phyloP scores from a whole-genome alignment of 2,329 filamentous ascomycete species.

The Shiraia sp. region DNA sequence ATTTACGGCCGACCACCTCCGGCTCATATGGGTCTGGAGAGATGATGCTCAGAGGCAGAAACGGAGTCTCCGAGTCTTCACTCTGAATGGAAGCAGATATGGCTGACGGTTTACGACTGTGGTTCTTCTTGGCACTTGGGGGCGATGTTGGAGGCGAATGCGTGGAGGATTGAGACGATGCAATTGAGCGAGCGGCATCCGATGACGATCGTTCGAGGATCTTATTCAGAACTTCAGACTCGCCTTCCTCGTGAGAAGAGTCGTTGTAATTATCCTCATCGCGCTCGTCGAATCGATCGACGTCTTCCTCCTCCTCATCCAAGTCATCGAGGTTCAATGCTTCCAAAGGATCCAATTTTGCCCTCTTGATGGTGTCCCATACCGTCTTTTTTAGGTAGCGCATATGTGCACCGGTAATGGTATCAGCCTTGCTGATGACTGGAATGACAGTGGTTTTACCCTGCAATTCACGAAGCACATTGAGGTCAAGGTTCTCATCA shows the following conservation, averaged over 20 bases:
- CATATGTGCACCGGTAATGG: constrained; percentile 95
- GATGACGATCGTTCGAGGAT: constrained; percentile 44
- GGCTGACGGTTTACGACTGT: constrained; percentile 47
- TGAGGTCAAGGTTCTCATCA: constrained; percentile 87
- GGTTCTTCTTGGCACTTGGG: constrained; percentile 36
- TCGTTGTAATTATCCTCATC: constrained; percentile 54
- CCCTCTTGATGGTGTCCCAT: constrained; percentile 82
- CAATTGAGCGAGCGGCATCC: constrained; percentile 38
- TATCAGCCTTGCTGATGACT: constrained; percentile 95
- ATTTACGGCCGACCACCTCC: constrained; percentile 77
- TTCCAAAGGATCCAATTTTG: constrained; percentile 85
- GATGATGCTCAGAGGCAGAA: constrained; percentile 88
- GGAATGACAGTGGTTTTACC: constrained; percentile 95
- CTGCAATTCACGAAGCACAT: constrained; percentile 83
- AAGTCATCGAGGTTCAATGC: constrained; percentile 77
- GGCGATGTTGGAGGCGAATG: constrained; percentile 40
- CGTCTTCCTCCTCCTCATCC: constrained; percentile 66
- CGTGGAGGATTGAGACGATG: constrained; percentile 36
- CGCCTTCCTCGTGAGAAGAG: constrained; percentile 38
- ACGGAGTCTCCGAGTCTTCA: constrained; percentile 57
- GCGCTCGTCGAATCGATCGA: constrained; percentile 54
- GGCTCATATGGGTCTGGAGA: constrained; percentile 91
- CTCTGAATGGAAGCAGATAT: constrained; percentile 45
- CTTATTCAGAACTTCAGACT: constrained; percentile 44
- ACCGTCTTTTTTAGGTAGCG: constrained; percentile 86